These are phyloP conservation scores for Epithemia pelagica DNA, from an alignment of 108 stramenopile genomes.

Conservation along the genomic window DNA sequence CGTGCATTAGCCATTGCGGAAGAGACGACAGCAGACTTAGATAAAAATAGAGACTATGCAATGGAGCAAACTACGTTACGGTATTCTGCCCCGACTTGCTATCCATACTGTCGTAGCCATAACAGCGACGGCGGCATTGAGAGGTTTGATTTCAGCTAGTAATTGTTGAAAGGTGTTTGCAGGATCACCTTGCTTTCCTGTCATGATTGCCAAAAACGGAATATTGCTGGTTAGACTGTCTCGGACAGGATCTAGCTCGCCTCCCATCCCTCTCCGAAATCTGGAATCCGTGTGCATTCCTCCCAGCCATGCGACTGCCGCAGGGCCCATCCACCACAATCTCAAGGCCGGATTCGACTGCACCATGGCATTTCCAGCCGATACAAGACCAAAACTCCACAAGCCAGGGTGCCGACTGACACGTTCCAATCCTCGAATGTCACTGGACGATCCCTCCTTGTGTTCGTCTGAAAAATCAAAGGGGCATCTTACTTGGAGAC, in stretches of 20 bases:
- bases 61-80: too few species aligned
- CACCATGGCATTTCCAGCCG: conserved; percentile 55
- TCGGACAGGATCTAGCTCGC: conserved; percentile 39
- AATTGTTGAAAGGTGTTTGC: conserved; percentile 21
- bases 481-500: conserved; percentile 84
- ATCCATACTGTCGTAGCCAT: conserved; percentile 39
- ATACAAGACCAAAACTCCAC: conserved; percentile 74
- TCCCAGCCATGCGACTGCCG: conserved; percentile 70
- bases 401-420: conserved; percentile 82
- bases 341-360: conserved; percentile 47
- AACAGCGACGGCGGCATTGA: conserved; percentile 62
- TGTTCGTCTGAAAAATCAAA: conserved; percentile 75
- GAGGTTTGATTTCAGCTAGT: conserved; percentile 48
- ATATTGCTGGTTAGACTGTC: conserved; percentile 73
- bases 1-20: too few species aligned
- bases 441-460: conserved; percentile 2
- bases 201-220: conserved; percentile 73
- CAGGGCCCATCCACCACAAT: conserved; percentile 66
- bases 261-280: conserved; percentile 75
- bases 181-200: conserved; percentile 48
- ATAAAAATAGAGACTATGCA: too few species aligned
- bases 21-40: too few species aligned
- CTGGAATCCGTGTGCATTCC: conserved; percentile 80
- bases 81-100: conserved; percentile 11
- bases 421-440: conserved; percentile 61